Evolutionary conservation across 2,329 filamentous ascomycete genomes (phyloP).

Genomic region (Talaromyces piceae): DNA sequence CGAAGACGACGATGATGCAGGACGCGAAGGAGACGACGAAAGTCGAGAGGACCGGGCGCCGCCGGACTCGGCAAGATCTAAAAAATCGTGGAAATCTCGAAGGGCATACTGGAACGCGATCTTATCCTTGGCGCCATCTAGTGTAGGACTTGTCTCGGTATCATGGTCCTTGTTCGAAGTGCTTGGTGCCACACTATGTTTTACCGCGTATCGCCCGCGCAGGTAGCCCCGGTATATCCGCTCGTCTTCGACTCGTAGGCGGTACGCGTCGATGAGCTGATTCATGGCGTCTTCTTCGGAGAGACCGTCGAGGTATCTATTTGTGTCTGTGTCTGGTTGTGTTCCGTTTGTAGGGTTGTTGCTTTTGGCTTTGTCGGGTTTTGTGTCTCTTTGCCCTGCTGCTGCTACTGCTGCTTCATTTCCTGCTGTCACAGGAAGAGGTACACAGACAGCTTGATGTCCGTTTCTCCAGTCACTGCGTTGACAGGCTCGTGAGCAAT

Average conservation of each 20-base stretch:
- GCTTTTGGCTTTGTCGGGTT: constrained; percentile 2
- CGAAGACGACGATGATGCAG: background rate
- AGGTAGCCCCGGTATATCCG: constrained; percentile 11
- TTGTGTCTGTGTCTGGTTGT: background rate
- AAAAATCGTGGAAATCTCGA: constrained; percentile 22
- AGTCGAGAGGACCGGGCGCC: background rate
- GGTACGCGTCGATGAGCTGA: constrained; percentile 23
- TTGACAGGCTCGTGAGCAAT: constrained; percentile 42
- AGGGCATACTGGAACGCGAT: constrained; percentile 6
- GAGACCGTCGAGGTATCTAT: constrained; percentile 17
- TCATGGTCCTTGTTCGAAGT: background rate
- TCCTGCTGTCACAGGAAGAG: too few relatives aligned
- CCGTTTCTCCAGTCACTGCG: constrained; percentile 19
- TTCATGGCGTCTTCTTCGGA: constrained; percentile 16
- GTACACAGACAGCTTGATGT: constrained; percentile 20
- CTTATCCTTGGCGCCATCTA: too few relatives aligned
- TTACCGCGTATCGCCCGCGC: constrained; percentile 16
- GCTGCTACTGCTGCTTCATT: constrained; percentile 4
- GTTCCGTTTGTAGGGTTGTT: background rate
- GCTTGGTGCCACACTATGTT: too few relatives aligned
- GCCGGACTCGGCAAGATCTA: constrained; percentile 20
- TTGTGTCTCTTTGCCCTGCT: too few relatives aligned
- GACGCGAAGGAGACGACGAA: background rate
- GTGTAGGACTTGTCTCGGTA: background rate
- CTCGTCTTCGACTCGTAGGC: constrained; percentile 21